Evolutionary conservation across 1,139 yeast species (phyloP).

Genomic region (Hemisphaericaspora subhashii): DNA sequence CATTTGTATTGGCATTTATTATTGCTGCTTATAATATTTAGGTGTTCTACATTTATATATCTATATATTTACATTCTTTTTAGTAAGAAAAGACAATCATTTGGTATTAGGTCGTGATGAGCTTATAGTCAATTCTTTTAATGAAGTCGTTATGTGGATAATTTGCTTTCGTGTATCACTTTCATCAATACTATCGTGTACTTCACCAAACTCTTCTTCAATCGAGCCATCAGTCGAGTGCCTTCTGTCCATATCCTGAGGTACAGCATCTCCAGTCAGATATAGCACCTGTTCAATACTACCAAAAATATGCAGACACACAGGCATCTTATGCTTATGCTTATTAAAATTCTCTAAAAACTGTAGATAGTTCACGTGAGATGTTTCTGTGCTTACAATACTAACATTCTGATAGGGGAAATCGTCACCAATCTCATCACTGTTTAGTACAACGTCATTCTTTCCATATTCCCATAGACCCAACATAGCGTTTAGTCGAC

Average conservation of each 20-base stretch:
- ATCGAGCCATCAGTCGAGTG: background rate
- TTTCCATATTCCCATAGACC: background rate
- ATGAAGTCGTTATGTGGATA: background rate
- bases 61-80: no score
- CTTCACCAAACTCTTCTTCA: background rate
- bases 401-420: background rate
- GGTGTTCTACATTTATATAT: no score
- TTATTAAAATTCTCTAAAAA: background rate
- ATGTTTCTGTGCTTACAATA: background rate
- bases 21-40: constrained; percentile 64
- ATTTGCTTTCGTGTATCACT: background rate
- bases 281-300: background rate
- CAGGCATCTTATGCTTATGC: background rate
- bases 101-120: background rate
- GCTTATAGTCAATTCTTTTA: background rate
- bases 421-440: no score
- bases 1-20: constrained; percentile 57
- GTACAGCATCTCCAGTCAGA: background rate
- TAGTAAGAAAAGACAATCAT: no score
- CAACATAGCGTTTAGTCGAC: background rate
- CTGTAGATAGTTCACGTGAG: background rate
- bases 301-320: background rate
- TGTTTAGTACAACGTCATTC: background rate
- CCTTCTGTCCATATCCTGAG: background rate
- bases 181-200: background rate